phyloP scores from a whole-genome alignment of 2,329 filamentous ascomycete species.

The Bipolaris zeicola region DNA sequence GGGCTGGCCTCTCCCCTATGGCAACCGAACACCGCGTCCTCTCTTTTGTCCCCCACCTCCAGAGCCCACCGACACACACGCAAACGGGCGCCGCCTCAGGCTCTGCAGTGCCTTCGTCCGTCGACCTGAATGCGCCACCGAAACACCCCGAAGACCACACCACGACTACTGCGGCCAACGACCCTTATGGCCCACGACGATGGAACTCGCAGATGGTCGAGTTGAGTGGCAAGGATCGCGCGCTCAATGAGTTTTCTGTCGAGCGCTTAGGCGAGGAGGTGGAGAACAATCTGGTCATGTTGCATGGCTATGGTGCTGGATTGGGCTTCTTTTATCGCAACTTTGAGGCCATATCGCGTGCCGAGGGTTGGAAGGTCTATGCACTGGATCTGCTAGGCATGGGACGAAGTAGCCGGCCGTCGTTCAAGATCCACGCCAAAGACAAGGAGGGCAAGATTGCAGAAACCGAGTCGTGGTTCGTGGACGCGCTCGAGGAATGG shows the following conservation, averaged over 20 bases:
- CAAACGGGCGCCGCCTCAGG: constrained; percentile 64
- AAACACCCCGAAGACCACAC: constrained; percentile 49
- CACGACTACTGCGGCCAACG: constrained; percentile 58
- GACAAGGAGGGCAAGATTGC: constrained; percentile 77
- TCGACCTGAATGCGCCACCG: constrained; percentile 47
- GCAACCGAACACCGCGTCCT: constrained; percentile 88
- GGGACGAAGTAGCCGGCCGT: constrained; percentile 83
- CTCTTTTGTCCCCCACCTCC: constrained; percentile 81
- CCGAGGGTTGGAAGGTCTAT: constrained; percentile 84
- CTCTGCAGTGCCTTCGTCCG: constrained; percentile 49
- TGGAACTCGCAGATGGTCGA: constrained; percentile 87
- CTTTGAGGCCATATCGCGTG: constrained; percentile 82
- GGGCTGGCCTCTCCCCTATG: constrained; percentile 81
- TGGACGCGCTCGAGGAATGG: constrained; percentile 97
- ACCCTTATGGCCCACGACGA: constrained; percentile 82
- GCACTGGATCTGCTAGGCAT: constrained; percentile 95
- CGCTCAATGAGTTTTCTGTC: constrained; percentile 90
- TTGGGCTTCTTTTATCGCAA: constrained; percentile 99
- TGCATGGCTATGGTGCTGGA: constrained; percentile 95
- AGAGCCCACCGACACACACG: constrained; percentile 70
- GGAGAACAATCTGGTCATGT: constrained; percentile 88
- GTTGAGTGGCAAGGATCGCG: constrained; percentile 82
- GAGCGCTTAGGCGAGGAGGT: constrained; percentile 79
- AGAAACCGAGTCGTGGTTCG: constrained; percentile 94
- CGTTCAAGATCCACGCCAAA: constrained; percentile 84